These are phyloP conservation scores for Rhizoclosmatium sp. DNA, from an alignment of 192 early-diverging fungal genomes.

Conservation along the genomic window DNA sequence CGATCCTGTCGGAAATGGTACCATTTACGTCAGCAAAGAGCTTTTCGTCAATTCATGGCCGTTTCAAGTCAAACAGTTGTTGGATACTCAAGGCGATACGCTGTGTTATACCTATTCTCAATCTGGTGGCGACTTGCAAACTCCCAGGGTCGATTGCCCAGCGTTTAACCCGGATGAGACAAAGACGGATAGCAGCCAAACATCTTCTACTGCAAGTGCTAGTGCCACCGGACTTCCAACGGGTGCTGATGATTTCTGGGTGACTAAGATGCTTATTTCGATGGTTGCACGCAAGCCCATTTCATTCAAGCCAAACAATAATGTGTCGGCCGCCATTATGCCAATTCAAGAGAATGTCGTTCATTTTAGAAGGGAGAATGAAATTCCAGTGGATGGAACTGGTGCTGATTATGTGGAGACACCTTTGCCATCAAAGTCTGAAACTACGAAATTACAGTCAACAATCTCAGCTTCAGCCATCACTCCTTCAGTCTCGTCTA, in stretches of 20 bases:
- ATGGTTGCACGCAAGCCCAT: background rate
- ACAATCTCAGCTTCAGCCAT: background rate
- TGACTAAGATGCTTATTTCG: background rate
- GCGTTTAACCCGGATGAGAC: background rate
- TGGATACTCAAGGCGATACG: constrained; percentile 29
- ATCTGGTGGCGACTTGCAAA: constrained; percentile 10
- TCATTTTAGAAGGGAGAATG: background rate
- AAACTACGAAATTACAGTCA: background rate
- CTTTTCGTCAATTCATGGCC: constrained; percentile 10
- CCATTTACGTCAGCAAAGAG: background rate
- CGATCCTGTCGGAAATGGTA: constrained; percentile 17
- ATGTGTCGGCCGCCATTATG: background rate
- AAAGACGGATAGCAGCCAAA: background rate
- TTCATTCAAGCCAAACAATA: background rate
- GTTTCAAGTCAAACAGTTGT: constrained; percentile 8
- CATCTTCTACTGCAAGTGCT: background rate
- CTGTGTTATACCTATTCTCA: constrained; percentile 33
- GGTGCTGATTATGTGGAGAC: background rate
- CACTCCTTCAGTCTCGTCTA: background rate
- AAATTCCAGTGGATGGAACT: background rate
- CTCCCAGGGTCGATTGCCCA: constrained; percentile 6
- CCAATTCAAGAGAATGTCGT: background rate
- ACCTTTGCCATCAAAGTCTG: background rate
- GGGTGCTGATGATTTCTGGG: background rate
- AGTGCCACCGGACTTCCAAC: background rate